Percentiles rank a stretch among this genome's conserved stretches.
Evolutionary conservation across 257 asterid species (phyloP).

Genomic region (Ophiorrhiza pumila): DNA sequence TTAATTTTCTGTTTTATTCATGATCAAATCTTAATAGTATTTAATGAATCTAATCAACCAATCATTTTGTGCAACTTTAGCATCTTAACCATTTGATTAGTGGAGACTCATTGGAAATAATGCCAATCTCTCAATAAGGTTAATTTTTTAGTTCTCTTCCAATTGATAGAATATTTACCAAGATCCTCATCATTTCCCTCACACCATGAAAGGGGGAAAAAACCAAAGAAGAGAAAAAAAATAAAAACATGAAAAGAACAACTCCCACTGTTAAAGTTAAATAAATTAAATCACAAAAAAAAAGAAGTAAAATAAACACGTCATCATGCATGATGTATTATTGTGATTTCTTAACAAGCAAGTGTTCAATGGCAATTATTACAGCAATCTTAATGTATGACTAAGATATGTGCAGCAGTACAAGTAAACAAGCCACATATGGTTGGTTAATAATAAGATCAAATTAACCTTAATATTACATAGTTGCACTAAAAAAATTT

Average conservation of each 20-base stretch:
- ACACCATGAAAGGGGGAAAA: background rate
- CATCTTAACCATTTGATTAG: constrained; percentile 7
- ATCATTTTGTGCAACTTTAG: constrained; percentile 6
- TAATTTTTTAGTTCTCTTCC: constrained; percentile 15
- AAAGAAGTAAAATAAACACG: background rate
- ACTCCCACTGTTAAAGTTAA: background rate
- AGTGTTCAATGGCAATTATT: too few species aligned
- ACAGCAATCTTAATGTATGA: too few species aligned
- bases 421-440: too few species aligned
- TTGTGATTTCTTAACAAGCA: too few species aligned
- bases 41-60: constrained; percentile 21
- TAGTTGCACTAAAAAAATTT: too few species aligned
- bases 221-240: background rate
- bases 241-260: background rate
- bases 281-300: background rate
- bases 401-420: too few species aligned
- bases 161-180: constrained; percentile 16
- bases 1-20: constrained; percentile 5
- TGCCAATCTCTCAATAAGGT: constrained; percentile 7
- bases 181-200: constrained; percentile 18
- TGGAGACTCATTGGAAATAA: constrained; percentile 10
- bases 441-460: too few species aligned
- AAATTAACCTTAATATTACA: too few species aligned
- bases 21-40: constrained; percentile 12
- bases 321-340: background rate